These are phyloP conservation scores for Flaveria ramosissima DNA, from an alignment of 129 eudicot species.

Conservation along the genomic window DNA sequence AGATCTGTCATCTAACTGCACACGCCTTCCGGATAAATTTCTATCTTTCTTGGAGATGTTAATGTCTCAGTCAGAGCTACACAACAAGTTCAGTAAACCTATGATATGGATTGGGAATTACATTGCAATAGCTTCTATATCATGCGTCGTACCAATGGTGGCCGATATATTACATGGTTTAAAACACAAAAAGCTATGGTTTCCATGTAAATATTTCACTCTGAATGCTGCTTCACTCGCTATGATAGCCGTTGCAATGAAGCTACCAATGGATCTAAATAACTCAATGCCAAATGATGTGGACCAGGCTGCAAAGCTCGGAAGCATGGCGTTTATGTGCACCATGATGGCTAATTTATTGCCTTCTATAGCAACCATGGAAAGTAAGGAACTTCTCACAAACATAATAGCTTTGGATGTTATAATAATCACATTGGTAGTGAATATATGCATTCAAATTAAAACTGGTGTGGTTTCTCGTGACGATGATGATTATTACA, in stretches of 20 bases:
- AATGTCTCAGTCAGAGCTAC: neutral
- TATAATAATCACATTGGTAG: constrained; percentile 17
- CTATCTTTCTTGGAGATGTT: neutral
- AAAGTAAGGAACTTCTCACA: constrained; percentile 8
- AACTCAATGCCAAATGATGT: neutral
- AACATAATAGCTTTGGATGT: constrained; percentile 16
- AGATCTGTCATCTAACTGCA: constrained; percentile 5
- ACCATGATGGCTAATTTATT: constrained; percentile 26
- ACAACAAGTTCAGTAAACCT: constrained; percentile 5
- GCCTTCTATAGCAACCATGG: constrained; percentile 23
- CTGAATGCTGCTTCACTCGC: constrained; percentile 22
- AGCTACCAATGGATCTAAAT: constrained; percentile 25
- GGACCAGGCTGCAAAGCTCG: constrained; percentile 21
- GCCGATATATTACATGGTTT: constrained; percentile 20
- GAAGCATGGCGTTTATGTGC: constrained; percentile 22
- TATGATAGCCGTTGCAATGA: constrained; percentile 17
- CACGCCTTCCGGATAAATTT: neutral
- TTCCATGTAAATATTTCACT: constrained; percentile 15
- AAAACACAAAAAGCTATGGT: neutral
- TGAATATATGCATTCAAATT: constrained; percentile 24
- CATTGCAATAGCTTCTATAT: constrained; percentile 13
- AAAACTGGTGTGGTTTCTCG: neutral
- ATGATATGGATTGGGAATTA: constrained; percentile 21
- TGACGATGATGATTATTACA: neutral
- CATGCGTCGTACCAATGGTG: constrained; percentile 16